Percentiles rank a stretch among this genome's conserved stretches.
Conservation (phyloP, 495 filamentous ascomycete species). For the Talaromyces nanjingensis region DNA sequence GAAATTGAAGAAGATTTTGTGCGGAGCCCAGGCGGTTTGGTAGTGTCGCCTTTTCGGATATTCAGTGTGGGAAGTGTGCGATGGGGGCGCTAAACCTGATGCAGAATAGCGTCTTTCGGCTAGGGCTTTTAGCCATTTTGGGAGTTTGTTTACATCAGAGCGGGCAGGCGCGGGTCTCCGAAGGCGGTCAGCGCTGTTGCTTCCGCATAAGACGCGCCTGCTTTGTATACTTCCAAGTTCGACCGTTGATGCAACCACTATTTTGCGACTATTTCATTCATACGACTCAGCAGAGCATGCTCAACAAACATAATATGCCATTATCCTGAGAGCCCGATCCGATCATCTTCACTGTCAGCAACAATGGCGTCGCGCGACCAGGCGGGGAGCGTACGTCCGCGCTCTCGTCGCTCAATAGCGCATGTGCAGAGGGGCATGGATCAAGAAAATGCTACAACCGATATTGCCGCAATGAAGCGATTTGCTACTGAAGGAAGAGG, state of each 20-base stretch:
- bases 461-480: conserved; percentile 37
- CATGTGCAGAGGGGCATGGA: conserved; percentile 49
- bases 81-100: conserved; percentile 26
- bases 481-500: conserved; percentile 32
- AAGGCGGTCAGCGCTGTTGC: conserved; percentile 1
- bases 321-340: neutral
- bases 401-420: conserved; percentile 73
- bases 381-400: conserved; percentile 34
- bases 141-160: conserved; percentile 35
- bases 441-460: conserved; percentile 68
- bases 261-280: neutral
- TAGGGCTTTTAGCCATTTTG: conserved; percentile 30
- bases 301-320: neutral
- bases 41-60: conserved; percentile 18
- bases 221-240: conserved; percentile 4
- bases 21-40: conserved; percentile 10
- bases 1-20: conserved; percentile 38
- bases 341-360: neutral
- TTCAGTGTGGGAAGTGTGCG: conserved; percentile 34
- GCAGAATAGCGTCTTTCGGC: conserved; percentile 27
- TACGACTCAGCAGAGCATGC: neutral
- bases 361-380: conserved; percentile 34
- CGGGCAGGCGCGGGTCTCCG: conserved; percentile 5
- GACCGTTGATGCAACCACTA: neutral
- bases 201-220: conserved; percentile 24